Evolutionary conservation across 179 eudicot species (phyloP).

Genomic region (Spergularia azorica): DNA sequence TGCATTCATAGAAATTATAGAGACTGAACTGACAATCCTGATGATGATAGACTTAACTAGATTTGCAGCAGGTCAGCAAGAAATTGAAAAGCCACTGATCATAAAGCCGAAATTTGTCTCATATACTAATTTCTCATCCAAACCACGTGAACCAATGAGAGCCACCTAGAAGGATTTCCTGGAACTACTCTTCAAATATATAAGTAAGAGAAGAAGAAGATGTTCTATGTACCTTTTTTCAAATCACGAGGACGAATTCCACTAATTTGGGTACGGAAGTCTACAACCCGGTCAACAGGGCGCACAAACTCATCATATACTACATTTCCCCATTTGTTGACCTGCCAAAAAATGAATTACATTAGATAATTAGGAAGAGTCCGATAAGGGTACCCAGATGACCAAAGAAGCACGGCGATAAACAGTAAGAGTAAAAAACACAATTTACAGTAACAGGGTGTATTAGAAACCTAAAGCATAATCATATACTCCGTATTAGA

Average conservation of each 20-base stretch:
- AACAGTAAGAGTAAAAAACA: background rate
- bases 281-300: slow-evolving; percentile 88
- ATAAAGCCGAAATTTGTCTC: background rate
- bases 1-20: background rate
- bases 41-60: background rate
- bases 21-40: background rate
- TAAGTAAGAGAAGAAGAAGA: background rate
- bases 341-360: slow-evolving; percentile 57
- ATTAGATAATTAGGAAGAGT: slow-evolving; percentile 29
- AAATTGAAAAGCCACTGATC: background rate
- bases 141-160: background rate
- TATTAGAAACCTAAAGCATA: background rate
- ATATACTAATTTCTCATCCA: background rate
- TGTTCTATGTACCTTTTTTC: slow-evolving; percentile 57
- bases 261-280: slow-evolving; percentile 91
- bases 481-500: background rate
- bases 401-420: background rate
- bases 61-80: background rate
- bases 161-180: background rate
- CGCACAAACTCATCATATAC: slow-evolving; percentile 88
- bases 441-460: background rate
- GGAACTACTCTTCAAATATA: background rate
- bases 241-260: slow-evolving; percentile 89
- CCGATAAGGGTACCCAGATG: slow-evolving; percentile 1
- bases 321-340: slow-evolving; percentile 93